A percentile compares a stretch with the other conserved stretches of the same genome.
Conservation (phyloP, 441 rosid genomes). For the Kokia cookei region DNA sequence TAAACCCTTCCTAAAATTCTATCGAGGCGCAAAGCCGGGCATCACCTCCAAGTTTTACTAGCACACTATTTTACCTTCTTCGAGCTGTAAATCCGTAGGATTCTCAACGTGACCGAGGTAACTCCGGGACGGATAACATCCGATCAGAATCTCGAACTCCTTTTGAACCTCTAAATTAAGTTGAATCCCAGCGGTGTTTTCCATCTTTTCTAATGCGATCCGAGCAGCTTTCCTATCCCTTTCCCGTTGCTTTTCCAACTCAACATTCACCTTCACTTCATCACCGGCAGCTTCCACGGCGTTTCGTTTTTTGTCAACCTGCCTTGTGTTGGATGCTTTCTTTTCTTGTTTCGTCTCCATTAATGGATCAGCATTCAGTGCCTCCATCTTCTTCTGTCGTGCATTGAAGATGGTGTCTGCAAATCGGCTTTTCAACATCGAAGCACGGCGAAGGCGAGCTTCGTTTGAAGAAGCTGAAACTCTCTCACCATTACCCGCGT, state of each 20-base stretch:
- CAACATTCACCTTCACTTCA: constrained; percentile 37
- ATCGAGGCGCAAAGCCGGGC: too few relatives aligned
- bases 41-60: too few relatives aligned
- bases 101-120: too few relatives aligned
- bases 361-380: too few relatives aligned
- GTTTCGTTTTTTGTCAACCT: constrained; percentile 58
- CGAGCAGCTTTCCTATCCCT: constrained; percentile 61
- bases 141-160: constrained; percentile 51
- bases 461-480: too few relatives aligned
- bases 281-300: constrained; percentile 52
- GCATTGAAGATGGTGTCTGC: neutral
- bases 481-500: too few relatives aligned
- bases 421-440: neutral
- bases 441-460: neutral
- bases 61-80: too few relatives aligned
- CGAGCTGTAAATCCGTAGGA: too few relatives aligned
- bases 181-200: constrained; percentile 45
- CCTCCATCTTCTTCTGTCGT: neutral
- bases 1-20: too few relatives aligned
- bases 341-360: constrained; percentile 49
- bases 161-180: constrained; percentile 34
- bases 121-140: constrained; percentile 24
- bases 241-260: constrained; percentile 47
- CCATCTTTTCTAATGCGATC: constrained; percentile 50
- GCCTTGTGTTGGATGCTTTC: constrained; percentile 55